Base-by-base conservation (phyloP, 805 yeast genomes). In the Metschnikowia orientalis region DNA sequence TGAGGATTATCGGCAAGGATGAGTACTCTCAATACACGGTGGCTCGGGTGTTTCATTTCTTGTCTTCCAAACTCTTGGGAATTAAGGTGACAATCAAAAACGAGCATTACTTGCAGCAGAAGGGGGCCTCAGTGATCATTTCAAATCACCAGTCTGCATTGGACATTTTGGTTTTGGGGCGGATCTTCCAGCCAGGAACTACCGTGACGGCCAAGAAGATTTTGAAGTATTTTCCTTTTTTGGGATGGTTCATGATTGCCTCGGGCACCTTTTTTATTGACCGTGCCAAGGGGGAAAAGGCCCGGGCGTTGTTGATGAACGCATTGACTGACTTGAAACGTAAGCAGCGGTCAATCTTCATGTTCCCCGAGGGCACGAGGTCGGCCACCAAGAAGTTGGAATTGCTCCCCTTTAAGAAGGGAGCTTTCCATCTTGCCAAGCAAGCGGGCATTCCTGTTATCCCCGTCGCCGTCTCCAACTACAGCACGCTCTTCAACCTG, bases 351-450 rank as follows among this genome's bases (percentile, higher is more conserved):
- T 85, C 82, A 10, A 70, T 92, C 15, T 92, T 81, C 72, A 77
- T 92, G 63, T 92, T 89, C 69, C 96, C 97, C 16, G 99, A 92
- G 61, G 99, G 99, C 17, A 92, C 98, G 2, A 76, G 99, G 59
- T 87, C 97, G 0, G 83, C 81, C 44, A 62, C 82, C 8, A 60
- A 74, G 15, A 70, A 69, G 21, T 80, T 94, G 31, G 77, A 70
- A 3, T 61, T 92, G 55, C 69, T 87, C 30, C 95, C 95, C 1
- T 87, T 92, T 65, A 92, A 92, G 61, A 92, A 92, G 56, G 99
- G 99, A 35, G 97, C 97, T 0, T 92, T 92, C 78, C 97, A 92
- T 60, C 72, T 92, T 53, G 99, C 99, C 6, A 82, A 84, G 42
- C 95, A 88, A 60, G 95, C 95, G 5, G 77, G 77, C 25, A 79